Percentiles rank a stretch among this genome's conserved stretches.
These are phyloP conservation scores for Neopestalotiopsis clavispora DNA, from an alignment of 2,329 filamentous ascomycete species.

Conservation along the genomic window DNA sequence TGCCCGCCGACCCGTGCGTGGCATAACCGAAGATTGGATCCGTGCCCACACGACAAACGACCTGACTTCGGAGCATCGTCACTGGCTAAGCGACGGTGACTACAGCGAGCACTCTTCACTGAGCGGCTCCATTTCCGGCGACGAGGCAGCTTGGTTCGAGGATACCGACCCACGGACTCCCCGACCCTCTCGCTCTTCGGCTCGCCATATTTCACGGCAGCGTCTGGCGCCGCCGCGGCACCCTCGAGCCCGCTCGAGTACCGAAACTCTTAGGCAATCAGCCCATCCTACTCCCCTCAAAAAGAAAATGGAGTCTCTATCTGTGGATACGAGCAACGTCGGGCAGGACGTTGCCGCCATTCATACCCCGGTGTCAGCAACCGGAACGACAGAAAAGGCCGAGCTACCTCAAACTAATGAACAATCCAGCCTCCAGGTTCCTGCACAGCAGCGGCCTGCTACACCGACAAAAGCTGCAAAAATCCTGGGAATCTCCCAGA, in stretches of 20 bases:
- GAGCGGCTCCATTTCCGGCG: constrained; percentile 66
- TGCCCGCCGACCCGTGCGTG: constrained; percentile 61
- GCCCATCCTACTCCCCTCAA: constrained; percentile 29
- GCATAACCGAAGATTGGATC: constrained; percentile 85
- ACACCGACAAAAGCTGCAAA: constrained; percentile 39
- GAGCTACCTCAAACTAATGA: constrained; percentile 39
- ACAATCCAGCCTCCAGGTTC: constrained; percentile 34
- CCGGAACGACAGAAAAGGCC: constrained; percentile 32
- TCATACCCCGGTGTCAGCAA: constrained; percentile 32
- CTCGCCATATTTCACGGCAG: constrained; percentile 32
- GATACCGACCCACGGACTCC: constrained; percentile 55
- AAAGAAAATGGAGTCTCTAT: constrained; percentile 33
- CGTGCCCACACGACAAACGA: constrained; percentile 80
- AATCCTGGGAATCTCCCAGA: constrained; percentile 41
- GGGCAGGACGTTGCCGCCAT: constrained; percentile 34
- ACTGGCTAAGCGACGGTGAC: constrained; percentile 84
- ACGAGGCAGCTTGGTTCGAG: constrained; percentile 53
- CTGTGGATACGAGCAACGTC: constrained; percentile 23
- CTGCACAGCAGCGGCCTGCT: constrained; percentile 24
- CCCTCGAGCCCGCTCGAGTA: constrained; percentile 56
- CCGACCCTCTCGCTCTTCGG: constrained; percentile 42
- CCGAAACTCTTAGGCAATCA: constrained; percentile 58
- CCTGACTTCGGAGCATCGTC: constrained; percentile 70
- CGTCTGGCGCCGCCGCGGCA: constrained; percentile 29
- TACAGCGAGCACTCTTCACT: constrained; percentile 77